Conservation (phyloP, 805 yeast species). For the Kodamaea lidongshanica region DNA sequence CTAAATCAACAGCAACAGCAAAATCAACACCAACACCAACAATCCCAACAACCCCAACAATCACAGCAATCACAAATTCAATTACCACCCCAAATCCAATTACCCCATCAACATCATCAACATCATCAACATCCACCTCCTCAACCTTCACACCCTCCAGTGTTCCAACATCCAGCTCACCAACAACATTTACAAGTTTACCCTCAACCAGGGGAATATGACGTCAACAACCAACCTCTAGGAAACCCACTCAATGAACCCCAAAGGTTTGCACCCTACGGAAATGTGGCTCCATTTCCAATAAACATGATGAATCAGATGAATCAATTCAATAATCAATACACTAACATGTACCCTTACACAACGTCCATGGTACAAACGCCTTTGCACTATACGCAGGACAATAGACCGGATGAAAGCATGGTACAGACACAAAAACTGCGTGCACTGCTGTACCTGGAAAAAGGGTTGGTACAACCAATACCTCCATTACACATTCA, state of each 20-base stretch:
- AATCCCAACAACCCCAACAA: conserved; percentile 5
- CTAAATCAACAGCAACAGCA: conserved; percentile 8
- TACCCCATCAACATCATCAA: conserved; percentile 5
- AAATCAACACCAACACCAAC: conserved; percentile 8
- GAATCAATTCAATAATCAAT: too few relatives aligned
- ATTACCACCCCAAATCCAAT: conserved; percentile 7
- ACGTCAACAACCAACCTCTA: conserved; percentile 5
- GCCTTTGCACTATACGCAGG: conserved; percentile 9
- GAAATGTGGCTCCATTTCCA: too few relatives aligned
- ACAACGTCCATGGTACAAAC: conserved; percentile 10
- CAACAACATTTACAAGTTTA: conserved; percentile 9
- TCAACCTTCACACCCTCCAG: conserved; percentile 4
- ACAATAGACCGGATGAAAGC: conserved; percentile 4
- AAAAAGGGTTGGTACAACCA: conserved; percentile 21
- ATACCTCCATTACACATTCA: conserved; percentile 42
- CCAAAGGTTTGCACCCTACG: too few relatives aligned
- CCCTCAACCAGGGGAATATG: conserved; percentile 10
- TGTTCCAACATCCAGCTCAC: conserved; percentile 1
- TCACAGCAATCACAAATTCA: conserved; percentile 6
- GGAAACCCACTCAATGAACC: too few relatives aligned
- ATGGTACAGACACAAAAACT: conserved; percentile 4
- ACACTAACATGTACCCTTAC: conserved; percentile 14
- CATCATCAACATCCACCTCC: conserved; percentile 7
- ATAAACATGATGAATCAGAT: too few relatives aligned
- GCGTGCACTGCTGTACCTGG: conserved; percentile 9